phyloP scores from a whole-genome alignment of 1,284 basidiomycete genomes.

The Puccinia coronata region DNA sequence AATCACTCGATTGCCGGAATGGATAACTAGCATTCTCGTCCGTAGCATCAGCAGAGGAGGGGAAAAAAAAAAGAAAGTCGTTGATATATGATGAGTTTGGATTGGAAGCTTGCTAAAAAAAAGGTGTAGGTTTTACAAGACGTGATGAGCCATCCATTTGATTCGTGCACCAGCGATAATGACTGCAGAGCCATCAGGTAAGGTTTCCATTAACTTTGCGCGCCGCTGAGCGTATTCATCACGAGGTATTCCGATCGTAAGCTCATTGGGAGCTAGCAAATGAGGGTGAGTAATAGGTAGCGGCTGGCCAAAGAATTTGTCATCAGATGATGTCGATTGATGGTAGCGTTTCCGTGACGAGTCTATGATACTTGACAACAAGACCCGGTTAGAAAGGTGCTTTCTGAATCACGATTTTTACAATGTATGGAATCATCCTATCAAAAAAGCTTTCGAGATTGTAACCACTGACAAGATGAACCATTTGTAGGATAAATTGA shows the following conservation, averaged over 20 bases:
- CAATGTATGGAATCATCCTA: too few species aligned
- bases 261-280: conserved; percentile 1
- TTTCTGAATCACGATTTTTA: neutral
- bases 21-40: conserved; percentile 14
- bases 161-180: conserved; percentile 23
- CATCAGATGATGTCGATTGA: neutral
- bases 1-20: conserved; percentile 39
- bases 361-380: conserved; percentile 11
- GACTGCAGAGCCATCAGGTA: conserved; percentile 8
- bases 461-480: neutral
- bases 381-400: neutral
- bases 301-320: conserved; percentile 33
- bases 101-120: neutral
- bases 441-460: neutral
- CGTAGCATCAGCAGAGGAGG: neutral
- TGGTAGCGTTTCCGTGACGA: neutral
- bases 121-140: conserved; percentile 11
- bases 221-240: conserved; percentile 25
- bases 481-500: neutral
- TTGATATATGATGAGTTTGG: neutral
- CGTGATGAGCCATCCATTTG: conserved; percentile 47
- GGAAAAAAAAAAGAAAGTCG: neutral
- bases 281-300: conserved; percentile 39
- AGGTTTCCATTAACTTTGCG: conserved; percentile 17
- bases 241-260: conserved; percentile 12